These are phyloP conservation scores for Capsicum chinense DNA, from an alignment of 257 asterid species.

Conservation along the genomic window DNA sequence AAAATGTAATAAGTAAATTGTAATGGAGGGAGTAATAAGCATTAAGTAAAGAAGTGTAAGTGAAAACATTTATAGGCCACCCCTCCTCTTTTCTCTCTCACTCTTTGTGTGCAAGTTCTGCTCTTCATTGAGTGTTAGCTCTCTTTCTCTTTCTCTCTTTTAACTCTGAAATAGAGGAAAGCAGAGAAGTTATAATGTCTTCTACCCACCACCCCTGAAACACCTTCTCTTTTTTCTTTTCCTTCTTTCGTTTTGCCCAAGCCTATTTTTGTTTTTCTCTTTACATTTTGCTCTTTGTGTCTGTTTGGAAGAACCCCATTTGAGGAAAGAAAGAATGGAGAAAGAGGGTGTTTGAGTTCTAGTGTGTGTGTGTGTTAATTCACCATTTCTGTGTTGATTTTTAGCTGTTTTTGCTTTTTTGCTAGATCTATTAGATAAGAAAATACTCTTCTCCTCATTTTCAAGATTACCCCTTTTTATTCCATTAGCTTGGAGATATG, in stretches of 20 bases:
- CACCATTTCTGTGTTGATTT: slow-evolving; percentile 32
- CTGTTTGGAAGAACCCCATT: neutral
- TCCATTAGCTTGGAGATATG: slow-evolving; percentile 48
- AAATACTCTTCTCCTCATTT: slow-evolving; percentile 2
- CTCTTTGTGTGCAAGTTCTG: slow-evolving; percentile 19
- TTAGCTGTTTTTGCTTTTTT: slow-evolving; percentile 28
- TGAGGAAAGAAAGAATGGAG: neutral
- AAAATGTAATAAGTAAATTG: no score
- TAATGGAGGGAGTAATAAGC: no score
- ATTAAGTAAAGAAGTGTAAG: slow-evolving; percentile 31
- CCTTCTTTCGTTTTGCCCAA: neutral
- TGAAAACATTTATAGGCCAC: slow-evolving; percentile 26
- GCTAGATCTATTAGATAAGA: slow-evolving; percentile 58
- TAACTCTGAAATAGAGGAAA: slow-evolving; percentile 67
- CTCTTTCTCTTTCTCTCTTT: slow-evolving; percentile 45
- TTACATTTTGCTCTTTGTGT: slow-evolving; percentile 3
- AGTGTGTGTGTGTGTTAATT: neutral
- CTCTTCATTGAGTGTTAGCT: slow-evolving; percentile 42
- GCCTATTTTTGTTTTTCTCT: neutral
- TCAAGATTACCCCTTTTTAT: slow-evolving; percentile 30
- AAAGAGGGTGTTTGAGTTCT: slow-evolving; percentile 8
- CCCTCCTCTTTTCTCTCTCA: slow-evolving; percentile 17
- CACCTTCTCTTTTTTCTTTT: slow-evolving; percentile 22
- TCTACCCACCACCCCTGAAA: slow-evolving; percentile 55
- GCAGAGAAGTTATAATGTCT: slow-evolving; percentile 58